Conservation (phyloP, 1,139 yeast genomes). For the Suhomyces yuchorum region DNA sequence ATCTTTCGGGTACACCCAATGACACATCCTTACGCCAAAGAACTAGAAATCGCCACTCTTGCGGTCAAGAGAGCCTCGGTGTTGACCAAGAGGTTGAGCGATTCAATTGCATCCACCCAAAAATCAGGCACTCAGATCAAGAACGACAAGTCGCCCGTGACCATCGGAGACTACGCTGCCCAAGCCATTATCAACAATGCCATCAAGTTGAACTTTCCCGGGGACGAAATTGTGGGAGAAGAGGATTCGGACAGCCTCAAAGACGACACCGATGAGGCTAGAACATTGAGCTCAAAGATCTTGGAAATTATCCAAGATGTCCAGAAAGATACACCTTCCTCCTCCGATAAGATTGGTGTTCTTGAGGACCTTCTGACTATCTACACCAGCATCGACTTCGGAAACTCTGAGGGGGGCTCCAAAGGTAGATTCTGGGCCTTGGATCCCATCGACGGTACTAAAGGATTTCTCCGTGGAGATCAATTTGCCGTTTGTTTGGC, state of each 20-base stretch:
- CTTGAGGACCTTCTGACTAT: conserved; percentile 52
- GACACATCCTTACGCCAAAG: conserved; percentile 47
- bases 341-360: conserved; percentile 37
- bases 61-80: conserved; percentile 89
- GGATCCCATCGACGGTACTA: conserved; percentile 98
- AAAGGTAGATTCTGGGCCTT: conserved; percentile 92
- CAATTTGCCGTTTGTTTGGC: conserved; percentile 97
- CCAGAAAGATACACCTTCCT: conserved; percentile 36
- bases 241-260: conserved; percentile 76
- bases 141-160: conserved; percentile 90
- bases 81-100: conserved; percentile 72
- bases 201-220: conserved; percentile 73
- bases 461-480: conserved; percentile 93
- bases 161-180: conserved; percentile 95
- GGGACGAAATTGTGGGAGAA: conserved; percentile 89
- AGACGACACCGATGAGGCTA: conserved; percentile 42
- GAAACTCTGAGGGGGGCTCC: conserved; percentile 74
- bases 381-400: conserved; percentile 71
- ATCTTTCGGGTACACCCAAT: conserved; percentile 9
- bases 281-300: conserved; percentile 42
- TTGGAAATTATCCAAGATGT: conserved; percentile 50
- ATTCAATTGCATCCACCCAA: conserved; percentile 60
- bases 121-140: conserved; percentile 71
- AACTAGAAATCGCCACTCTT: conserved; percentile 75
- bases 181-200: conserved; percentile 92